Evolutionary conservation across 2,329 filamentous ascomycete genomes (phyloP), one percentile per base, ranked within the genome.

Genomic region (Helminthosporium solani): DNA sequence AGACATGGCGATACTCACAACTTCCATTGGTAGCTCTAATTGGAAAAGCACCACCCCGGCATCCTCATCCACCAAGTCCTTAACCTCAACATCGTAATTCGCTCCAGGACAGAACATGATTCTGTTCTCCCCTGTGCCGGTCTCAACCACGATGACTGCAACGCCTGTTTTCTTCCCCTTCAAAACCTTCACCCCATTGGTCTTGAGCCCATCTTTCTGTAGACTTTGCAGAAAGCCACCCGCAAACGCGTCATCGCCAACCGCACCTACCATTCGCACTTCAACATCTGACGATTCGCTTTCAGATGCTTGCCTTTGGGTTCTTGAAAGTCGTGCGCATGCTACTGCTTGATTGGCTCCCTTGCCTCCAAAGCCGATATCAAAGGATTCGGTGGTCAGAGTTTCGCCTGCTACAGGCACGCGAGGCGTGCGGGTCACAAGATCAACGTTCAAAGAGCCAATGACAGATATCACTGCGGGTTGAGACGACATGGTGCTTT

Each of bases 291-390:
- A 59, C 0, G 50, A 40, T 37, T 57, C 53, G 2, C 49, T 45
- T 8, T 52, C 44, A 6, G 47, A 41, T 14, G 64, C 62, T 46
- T 68, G 63, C 6, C 57, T 34, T 42, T 63, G 54, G 2, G 74
- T 75, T 21, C 86, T 81, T 1, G 88, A 94, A 40, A 95, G 81
- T 53, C 92, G 88, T 40, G 86, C 88, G 72, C 87, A 90, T 19
- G 90, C 90, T 45, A 96, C 88, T 49, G 90, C 91, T 75, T 97
- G 92, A 75, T 97, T 97, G 50, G 91, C 90, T 54, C 92, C 92
- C 74, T 99, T 99, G 46, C 94, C 92, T 60, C 92, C 94, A 23
- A 87, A 85, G 34, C 87, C 90, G 28, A 86, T 89, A 64, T 80
- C 80, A 73, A 95, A 95, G 16, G 83, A 84, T 54, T 77, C 84